phyloP scores from a whole-genome alignment of 495 filamentous ascomycete genomes.

The Cryomyces minteri region DNA sequence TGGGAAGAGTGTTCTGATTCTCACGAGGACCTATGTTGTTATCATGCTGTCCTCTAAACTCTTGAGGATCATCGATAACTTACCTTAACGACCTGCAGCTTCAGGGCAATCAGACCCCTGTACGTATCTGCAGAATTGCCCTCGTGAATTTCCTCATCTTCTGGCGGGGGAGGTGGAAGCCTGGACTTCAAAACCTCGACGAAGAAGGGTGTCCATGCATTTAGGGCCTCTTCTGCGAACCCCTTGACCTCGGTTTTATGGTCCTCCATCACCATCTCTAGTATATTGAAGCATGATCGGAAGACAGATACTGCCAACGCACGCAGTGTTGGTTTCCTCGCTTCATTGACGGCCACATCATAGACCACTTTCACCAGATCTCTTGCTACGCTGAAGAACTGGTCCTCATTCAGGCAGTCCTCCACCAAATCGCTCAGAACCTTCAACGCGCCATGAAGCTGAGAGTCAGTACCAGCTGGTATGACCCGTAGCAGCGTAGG shows the following conservation, averaged over 20 bases:
- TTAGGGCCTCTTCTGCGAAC: conserved; percentile 73
- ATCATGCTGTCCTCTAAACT: neutral
- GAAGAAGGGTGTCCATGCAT: conserved; percentile 78
- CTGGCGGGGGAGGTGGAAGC: conserved; percentile 43
- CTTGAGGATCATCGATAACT: neutral
- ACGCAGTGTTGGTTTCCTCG: conserved; percentile 53
- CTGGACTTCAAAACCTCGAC: conserved; percentile 47
- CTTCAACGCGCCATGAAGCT: conserved; percentile 74
- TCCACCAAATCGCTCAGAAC: conserved; percentile 84
- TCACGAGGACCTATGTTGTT: conserved; percentile 56
- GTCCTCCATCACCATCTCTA: conserved; percentile 89
- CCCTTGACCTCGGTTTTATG: conserved; percentile 66
- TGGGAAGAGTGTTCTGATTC: conserved; percentile 70
- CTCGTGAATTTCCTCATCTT: conserved; percentile 35
- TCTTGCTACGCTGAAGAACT: conserved; percentile 75
- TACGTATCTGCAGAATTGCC: conserved; percentile 23
- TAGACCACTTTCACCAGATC: conserved; percentile 70
- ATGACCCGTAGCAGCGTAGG: conserved; percentile 64
- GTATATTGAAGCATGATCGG: conserved; percentile 74
- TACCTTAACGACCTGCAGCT: conserved; percentile 74
- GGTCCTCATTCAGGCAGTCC: conserved; percentile 78
- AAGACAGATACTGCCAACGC: conserved; percentile 79
- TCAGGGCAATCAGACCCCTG: conserved; percentile 70
- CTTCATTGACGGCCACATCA: conserved; percentile 57
- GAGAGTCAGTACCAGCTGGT: conserved; percentile 45